Conservation (phyloP, 768 basidiomycete genomes). For the Collybia nuda region DNA sequence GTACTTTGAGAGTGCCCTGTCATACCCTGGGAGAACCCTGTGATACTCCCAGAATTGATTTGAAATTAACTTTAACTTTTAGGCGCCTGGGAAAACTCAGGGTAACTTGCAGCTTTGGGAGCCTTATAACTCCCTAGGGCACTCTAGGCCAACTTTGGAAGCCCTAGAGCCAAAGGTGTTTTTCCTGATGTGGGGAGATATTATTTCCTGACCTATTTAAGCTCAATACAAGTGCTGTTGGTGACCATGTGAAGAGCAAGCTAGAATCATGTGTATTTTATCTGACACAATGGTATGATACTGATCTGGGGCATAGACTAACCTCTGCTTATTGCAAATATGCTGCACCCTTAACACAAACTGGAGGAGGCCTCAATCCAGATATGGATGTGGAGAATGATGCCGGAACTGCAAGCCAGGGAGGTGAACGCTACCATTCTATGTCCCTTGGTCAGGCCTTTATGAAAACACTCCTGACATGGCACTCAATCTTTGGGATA, state of each 20-base stretch:
- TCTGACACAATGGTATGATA: background rate
- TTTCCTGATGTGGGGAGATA: no score
- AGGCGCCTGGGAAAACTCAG: no score
- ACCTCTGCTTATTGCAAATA: conserved; percentile 10
- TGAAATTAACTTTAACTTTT: no score
- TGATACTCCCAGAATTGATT: no score
- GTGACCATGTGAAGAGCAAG: conserved; percentile 19
- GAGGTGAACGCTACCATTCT: conserved; percentile 4
- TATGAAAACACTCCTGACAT: conserved; percentile 13
- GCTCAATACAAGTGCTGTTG: conserved; percentile 10
- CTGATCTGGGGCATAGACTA: conserved; percentile 6
- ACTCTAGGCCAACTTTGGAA: no score
- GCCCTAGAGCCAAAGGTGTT: no score
- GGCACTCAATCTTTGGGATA: conserved; percentile 26
- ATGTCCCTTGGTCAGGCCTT: conserved; percentile 14
- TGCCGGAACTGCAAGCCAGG: background rate
- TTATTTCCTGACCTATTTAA: conserved; percentile 13
- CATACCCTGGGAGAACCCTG: no score
- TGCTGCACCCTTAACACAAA: conserved; percentile 13
- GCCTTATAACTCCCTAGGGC: no score
- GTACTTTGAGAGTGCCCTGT: no score
- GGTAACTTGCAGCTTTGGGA: no score
- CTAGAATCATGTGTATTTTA: conserved; percentile 9
- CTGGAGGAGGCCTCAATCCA: conserved; percentile 16
- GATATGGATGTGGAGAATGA: no score